Percentiles rank a stretch among this genome's conserved stretches.
Evolutionary conservation across 805 yeast species (phyloP).

Genomic region (Suhomyces vadensis): DNA sequence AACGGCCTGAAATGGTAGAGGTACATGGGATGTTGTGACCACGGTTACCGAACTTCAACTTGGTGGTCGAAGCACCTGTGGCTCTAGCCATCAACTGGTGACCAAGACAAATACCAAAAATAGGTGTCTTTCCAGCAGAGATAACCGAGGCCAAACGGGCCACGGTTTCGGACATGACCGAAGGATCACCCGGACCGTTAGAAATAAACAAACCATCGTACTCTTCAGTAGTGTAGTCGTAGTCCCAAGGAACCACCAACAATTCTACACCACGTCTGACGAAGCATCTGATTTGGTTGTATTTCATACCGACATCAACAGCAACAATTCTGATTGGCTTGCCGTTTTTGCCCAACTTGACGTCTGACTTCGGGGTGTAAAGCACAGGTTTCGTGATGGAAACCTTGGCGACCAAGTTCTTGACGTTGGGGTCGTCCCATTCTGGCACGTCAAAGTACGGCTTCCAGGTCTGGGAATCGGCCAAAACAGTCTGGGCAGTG

Average conservation of each 20-base stretch:
- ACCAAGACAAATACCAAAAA: conserved; percentile 98
- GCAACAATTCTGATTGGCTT: conserved; percentile 81
- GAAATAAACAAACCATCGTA: conserved; percentile 96
- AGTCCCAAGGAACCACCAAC: conserved; percentile 93
- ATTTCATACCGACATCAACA: conserved; percentile 97
- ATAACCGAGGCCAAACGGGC: conserved; percentile 58
- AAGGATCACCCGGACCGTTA: conserved; percentile 99
- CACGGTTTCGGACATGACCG: conserved; percentile 72
- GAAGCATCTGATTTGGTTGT: conserved; percentile 95
- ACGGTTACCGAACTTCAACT: conserved; percentile 97
- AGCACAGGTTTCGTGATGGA: conserved; percentile 74
- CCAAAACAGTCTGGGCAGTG: conserved; percentile 31
- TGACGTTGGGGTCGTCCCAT: conserved; percentile 90
- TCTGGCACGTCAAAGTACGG: conserved; percentile 71
- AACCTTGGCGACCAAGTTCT: conserved; percentile 90
- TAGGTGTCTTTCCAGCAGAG: conserved; percentile 72
- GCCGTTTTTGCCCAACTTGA: conserved; percentile 64
- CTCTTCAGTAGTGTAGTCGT: conserved; percentile 75
- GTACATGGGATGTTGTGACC: conserved; percentile 98
- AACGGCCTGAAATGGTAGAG: conserved; percentile 84
- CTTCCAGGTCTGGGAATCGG: conserved; percentile 51
- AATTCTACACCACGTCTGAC: conserved; percentile 95
- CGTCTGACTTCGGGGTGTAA: conserved; percentile 66
- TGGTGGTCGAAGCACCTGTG: conserved; percentile 87
- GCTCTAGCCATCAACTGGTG: conserved; percentile 96